Evolutionary conservation across 2,329 filamentous ascomycete species (phyloP).

Genomic region (Fusarium agapanthi): DNA sequence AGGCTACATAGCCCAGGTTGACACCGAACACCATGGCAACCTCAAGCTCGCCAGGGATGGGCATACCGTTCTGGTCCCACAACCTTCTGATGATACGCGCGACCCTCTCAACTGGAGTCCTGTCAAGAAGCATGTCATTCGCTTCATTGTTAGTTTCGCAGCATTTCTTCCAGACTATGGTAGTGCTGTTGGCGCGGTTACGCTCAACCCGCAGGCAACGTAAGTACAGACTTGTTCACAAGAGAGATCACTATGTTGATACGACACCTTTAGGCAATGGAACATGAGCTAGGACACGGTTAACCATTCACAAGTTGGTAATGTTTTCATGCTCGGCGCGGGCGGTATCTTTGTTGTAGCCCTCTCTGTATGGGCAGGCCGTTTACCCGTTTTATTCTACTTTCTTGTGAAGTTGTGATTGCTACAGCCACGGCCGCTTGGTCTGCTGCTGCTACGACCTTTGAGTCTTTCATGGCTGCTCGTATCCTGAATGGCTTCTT

Average conservation of each 20-base stretch:
- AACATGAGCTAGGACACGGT: not conserved
- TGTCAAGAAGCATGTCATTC: not conserved
- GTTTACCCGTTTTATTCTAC: not conserved
- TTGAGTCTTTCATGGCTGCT: not conserved
- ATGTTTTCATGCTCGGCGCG: not conserved
- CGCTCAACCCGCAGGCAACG: not conserved
- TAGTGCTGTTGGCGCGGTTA: not conserved
- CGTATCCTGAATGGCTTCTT: not conserved
- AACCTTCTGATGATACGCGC: not conserved
- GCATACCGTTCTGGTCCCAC: not conserved
- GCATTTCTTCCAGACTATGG: not conserved
- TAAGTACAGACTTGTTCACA: fast-evolving
- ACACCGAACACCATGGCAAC: not conserved
- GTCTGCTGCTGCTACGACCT: not conserved
- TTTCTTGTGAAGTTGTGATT: not conserved
- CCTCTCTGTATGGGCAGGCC: not conserved
- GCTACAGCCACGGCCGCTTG: fast-evolving
- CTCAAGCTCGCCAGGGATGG: not conserved
- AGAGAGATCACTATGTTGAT: fast-evolving
- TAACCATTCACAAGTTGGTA: not conserved
- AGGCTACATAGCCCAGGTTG: not conserved
- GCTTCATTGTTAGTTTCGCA: not conserved
- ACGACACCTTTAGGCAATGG: not conserved
- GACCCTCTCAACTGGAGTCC: not conserved
- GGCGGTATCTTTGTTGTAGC: not conserved